Evolutionary conservation across 768 basidiomycete species (phyloP), one percentile per base, ranked within the genome.

Genomic region (Collybia sordida): DNA sequence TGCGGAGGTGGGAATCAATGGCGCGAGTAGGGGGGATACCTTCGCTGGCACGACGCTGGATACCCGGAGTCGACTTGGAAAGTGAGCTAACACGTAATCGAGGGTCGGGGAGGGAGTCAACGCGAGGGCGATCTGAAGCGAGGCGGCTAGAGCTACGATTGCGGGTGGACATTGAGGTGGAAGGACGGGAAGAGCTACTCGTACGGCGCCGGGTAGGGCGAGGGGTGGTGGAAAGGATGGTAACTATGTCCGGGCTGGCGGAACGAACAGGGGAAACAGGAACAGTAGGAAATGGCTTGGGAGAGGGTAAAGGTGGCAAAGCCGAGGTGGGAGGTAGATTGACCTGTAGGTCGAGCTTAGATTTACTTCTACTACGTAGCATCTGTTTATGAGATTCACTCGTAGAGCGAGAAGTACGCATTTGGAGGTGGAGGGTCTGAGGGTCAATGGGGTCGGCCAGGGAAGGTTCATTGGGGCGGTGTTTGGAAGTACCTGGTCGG

Each of bases 401-500:
- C n/a, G 61, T 49, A 17, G 63, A 62, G 9, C 62, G 52, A 11
- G 52, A 21, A 1, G 59, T 50, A 18, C 61, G 55, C 19, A 59
- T 56, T 15, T 54, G 56, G 19, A 55, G 46, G 21, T 63, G 63
- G 48, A 57, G 50, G 11, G 55, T 47, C 24, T 57, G 44, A n/a
- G 68, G 68, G 48, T 69, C 68, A 19, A 69, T 64, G 7, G 63
- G 66, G 44, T 69, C 66, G 2, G 64, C 64, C n/a, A 64, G 27
- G 27, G 65, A 61, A 17, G 51, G 11, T 7, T 57, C 21, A 22
- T 11, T 31, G 25, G 31, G 17, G 14, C 11, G 51, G 38, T 56
- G 58, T 39, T 51, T 39, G 44, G 43, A 27, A 1, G 28, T 12
- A 44, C 41, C 40, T 40, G 41, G 24, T 14, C 42, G 22, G 4